Evolutionary conservation across 768 basidiomycete species (phyloP), one percentile per base, ranked within the genome.

Genomic region (Amyloporia xantha): DNA sequence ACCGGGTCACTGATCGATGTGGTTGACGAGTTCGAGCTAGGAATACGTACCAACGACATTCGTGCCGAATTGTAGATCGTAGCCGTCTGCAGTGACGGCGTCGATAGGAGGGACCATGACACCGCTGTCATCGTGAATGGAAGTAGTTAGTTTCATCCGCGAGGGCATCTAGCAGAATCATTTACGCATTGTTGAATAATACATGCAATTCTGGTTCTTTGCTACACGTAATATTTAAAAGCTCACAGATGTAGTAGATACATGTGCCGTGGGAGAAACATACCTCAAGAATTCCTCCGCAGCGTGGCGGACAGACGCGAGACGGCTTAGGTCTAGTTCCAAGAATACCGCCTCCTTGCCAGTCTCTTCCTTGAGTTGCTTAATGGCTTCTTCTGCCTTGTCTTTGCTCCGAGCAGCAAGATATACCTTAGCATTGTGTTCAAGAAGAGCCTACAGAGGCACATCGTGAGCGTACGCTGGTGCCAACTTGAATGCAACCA

Each of bases 381-480:
- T 52, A 47, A 85, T 84, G 0, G 81, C 81, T 2, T 55, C 58
- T 4, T 71, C 65, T 0, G 72, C 67, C 51, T 76, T 82, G 25
- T 63, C 60, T 43, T 63, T 54, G 50, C 58, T 73, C 13, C 84
- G 72, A 3, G 69, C 65, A 0, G 77, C 80, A 37, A 86, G 44
- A 56, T 88, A 86, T 0, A 87, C 83, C 46, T 75, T 83, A 5
- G 82, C 84, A 57, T 82, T 77, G 54, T 77, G 78, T 11, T 57
- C 41, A 10, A 86, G 66, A 2, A 84, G 71, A 1, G 65, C 73
- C 76, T 81, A 47, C 23, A 20, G n/a, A 6, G 27, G 12, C n/a
- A 30, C 15, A 7, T 41, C 13, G 12, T 20, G 20, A 26, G 23
- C 19, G 41, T 15, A 23, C 19, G 17, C 20, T 35, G 15, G 21